Evolutionary conservation across 2,329 filamentous ascomycete species (phyloP).

Genomic region (Neospermospora avenae): DNA sequence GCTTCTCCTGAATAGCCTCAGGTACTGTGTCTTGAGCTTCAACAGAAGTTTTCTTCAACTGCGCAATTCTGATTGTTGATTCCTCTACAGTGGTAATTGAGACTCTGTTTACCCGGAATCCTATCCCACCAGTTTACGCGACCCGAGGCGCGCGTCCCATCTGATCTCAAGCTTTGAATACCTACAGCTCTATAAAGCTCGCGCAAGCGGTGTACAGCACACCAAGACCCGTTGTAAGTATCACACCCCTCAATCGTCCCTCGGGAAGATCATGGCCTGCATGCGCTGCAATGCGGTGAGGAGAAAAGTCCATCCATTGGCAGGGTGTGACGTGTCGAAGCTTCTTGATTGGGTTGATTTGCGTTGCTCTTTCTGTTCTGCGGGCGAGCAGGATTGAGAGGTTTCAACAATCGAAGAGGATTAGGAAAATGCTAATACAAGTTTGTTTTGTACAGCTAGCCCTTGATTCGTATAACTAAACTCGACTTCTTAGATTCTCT

Average conservation of each 20-base stretch:
- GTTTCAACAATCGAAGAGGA: constrained; percentile 2
- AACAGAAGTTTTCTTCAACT: not conserved
- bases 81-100: not conserved
- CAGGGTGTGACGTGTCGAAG: constrained; percentile 28
- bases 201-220: constrained; percentile 19
- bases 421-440: constrained; percentile 16
- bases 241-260: constrained; percentile 12
- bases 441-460: constrained; percentile 9
- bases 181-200: not conserved
- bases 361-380: constrained; percentile 13
- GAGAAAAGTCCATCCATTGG: constrained; percentile 8
- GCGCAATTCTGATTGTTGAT: not conserved
- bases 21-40: not conserved
- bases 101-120: too few relatives aligned
- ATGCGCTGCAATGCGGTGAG: constrained; percentile 10
- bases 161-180: not conserved
- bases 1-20: not conserved
- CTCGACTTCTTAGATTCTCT: not conserved
- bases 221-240: constrained; percentile 17
- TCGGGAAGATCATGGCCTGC: constrained; percentile 10
- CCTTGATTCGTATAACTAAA: not conserved
- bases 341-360: constrained; percentile 15
- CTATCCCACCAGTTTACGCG: not conserved
- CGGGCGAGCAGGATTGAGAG: constrained; percentile 7
- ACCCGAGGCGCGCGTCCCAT: constrained; percentile 2